A percentile compares a stretch with the other conserved stretches of the same genome.
phyloP scores from a whole-genome alignment of 225 moss, liverwort and hornwort species.

The Takakia lepidozioides region DNA sequence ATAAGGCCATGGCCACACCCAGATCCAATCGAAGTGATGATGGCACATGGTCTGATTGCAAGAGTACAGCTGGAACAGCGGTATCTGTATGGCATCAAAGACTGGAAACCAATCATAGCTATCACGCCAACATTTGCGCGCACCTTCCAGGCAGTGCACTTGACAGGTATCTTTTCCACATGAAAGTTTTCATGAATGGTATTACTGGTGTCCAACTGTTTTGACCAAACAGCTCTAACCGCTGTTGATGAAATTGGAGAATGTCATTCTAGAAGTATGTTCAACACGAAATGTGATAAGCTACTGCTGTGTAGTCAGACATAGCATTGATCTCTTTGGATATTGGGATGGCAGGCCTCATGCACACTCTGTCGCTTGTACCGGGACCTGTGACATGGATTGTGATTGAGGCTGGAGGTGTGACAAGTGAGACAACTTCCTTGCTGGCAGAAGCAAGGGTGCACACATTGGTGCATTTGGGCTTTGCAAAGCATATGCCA shows the following conservation, averaged over 20 bases:
- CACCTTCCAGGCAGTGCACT: constrained; percentile 71
- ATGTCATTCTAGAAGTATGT: too few species aligned
- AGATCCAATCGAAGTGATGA: constrained; percentile 53
- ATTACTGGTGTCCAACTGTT: too few species aligned
- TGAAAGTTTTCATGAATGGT: too few species aligned
- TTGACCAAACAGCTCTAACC: too few species aligned
- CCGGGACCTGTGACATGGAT: constrained; percentile 76
- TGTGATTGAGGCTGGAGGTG: constrained; percentile 73
- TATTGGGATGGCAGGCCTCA: constrained; percentile 37
- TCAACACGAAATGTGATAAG: background rate
- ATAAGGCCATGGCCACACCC: constrained; percentile 85
- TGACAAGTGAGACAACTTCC: constrained; percentile 43
- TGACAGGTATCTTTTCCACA: constrained; percentile 30
- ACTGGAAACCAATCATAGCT: constrained; percentile 55
- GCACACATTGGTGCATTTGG: constrained; percentile 45
- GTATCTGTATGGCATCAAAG: constrained; percentile 29
- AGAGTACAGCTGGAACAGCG: constrained; percentile 72
- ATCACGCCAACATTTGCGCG: constrained; percentile 82
- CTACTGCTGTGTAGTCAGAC: background rate
- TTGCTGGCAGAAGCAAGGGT: constrained; percentile 52
- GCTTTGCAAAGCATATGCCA: constrained; percentile 49
- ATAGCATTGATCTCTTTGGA: background rate
- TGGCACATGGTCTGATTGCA: constrained; percentile 48
- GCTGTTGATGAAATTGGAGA: too few species aligned
- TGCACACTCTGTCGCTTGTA: constrained; percentile 68